phyloP scores from a whole-genome alignment of 140 eudicot genomes.

The Bidens hawaiensis region DNA sequence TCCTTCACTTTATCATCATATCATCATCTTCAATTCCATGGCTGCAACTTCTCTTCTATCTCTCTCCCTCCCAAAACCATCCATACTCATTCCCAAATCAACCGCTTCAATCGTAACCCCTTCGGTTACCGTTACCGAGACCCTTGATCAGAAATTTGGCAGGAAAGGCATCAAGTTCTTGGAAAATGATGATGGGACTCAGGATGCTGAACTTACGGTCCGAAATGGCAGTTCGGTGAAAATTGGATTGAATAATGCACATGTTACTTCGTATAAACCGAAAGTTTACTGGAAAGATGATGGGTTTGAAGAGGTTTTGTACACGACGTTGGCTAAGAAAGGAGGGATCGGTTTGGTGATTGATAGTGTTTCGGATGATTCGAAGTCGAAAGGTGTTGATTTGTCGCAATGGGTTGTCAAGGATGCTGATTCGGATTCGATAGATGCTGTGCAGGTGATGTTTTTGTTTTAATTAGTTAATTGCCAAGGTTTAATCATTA shows the following conservation, averaged over 20 bases:
- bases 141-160: slow-evolving; percentile 78
- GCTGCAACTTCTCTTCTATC: slow-evolving; percentile 68
- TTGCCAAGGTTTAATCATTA: neutral
- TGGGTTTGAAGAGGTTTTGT: slow-evolving; percentile 76
- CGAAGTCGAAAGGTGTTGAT: slow-evolving; percentile 37
- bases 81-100: slow-evolving; percentile 36
- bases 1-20: slow-evolving; percentile 1
- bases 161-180: slow-evolving; percentile 72
- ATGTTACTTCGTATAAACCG: slow-evolving; percentile 82
- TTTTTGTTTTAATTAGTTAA: neutral
- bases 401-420: slow-evolving; percentile 60
- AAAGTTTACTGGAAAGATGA: slow-evolving; percentile 90
- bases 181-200: slow-evolving; percentile 43
- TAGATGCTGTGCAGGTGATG: slow-evolving; percentile 90
- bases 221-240: slow-evolving; percentile 85
- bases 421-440: slow-evolving; percentile 85
- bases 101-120: slow-evolving; percentile 31
- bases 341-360: slow-evolving; percentile 82
- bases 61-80: slow-evolving; percentile 53
- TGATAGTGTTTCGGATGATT: slow-evolving; percentile 33
- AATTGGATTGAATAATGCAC: slow-evolving; percentile 69
- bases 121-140: slow-evolving; percentile 39
- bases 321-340: slow-evolving; percentile 49
- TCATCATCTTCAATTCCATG: slow-evolving; percentile 38
- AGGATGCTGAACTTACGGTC: slow-evolving; percentile 60